A percentile compares a stretch with the other conserved stretches of the same genome.
Conservation (phyloP, 768 basidiomycete species). For the Gloeophyllum trabeum region DNA sequence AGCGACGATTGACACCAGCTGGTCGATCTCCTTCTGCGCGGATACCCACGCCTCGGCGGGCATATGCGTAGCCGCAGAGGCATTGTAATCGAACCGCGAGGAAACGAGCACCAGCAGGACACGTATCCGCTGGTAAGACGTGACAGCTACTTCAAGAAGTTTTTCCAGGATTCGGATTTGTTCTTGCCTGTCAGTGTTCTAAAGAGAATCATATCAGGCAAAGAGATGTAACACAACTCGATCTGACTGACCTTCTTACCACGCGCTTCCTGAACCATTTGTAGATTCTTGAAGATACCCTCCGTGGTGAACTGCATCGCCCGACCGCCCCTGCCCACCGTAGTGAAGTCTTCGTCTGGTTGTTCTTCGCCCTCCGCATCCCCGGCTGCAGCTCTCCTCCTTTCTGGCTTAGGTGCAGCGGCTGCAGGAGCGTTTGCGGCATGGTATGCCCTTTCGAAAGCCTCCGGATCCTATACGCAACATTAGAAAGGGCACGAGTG, state of each 20-base stretch:
- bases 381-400: slow-evolving; percentile 21
- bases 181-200: slow-evolving; percentile 96
- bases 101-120: slow-evolving; percentile 90
- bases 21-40: slow-evolving; percentile 82
- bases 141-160: slow-evolving; percentile 74
- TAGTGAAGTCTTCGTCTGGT: slow-evolving; percentile 64
- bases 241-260: slow-evolving; percentile 84
- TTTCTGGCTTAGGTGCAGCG: slow-evolving; percentile 20
- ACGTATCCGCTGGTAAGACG: slow-evolving; percentile 87
- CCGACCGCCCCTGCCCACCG: slow-evolving; percentile 87
- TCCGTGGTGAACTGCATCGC: slow-evolving; percentile 73
- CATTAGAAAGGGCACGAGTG: not conserved
- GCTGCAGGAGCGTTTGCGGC: slow-evolving; percentile 37
- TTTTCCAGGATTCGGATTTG: slow-evolving; percentile 88
- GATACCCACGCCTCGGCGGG: slow-evolving; percentile 85
- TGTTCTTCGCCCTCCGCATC: slow-evolving; percentile 33
- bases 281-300: slow-evolving; percentile 84
- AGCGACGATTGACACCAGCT: slow-evolving; percentile 71
- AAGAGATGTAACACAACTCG: too few relatives aligned
- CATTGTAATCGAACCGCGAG: slow-evolving; percentile 95
- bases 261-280: slow-evolving; percentile 85
- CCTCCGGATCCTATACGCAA: slow-evolving; percentile 67
- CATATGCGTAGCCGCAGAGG: slow-evolving; percentile 78
- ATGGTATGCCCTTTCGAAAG: slow-evolving; percentile 69
- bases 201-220: too few relatives aligned